phyloP scores from a whole-genome alignment of 352 stramenopile genomes.

The Phytophthora brassicae region DNA sequence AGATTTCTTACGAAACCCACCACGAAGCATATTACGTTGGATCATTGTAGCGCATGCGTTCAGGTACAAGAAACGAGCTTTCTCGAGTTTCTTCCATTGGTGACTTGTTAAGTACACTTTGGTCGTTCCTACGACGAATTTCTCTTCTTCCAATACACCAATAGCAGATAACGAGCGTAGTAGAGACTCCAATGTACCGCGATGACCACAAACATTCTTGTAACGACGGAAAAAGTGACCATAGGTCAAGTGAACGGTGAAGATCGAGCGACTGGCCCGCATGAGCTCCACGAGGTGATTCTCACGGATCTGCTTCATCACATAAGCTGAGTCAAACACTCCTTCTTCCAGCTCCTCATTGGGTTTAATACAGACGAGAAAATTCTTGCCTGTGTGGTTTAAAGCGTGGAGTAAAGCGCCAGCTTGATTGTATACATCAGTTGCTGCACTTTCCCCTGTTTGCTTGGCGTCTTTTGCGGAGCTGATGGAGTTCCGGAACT shows the following conservation, averaged over 20 bases:
- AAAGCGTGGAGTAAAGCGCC: constrained; percentile 69
- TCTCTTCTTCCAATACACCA: constrained; percentile 78
- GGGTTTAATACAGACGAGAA: constrained; percentile 82
- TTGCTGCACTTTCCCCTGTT: constrained; percentile 46
- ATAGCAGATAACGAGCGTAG: constrained; percentile 78
- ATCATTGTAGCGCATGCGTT: constrained; percentile 86
- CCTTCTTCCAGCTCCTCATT: constrained; percentile 63
- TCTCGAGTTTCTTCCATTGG: constrained; percentile 82
- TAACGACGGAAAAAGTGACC: constrained; percentile 83
- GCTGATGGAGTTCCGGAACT: constrained; percentile 52
- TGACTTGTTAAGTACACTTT: constrained; percentile 80
- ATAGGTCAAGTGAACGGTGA: constrained; percentile 74
- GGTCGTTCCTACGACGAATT: constrained; percentile 68
- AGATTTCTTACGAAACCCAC: constrained; percentile 68
- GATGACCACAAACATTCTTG: constrained; percentile 80
- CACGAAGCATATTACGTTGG: constrained; percentile 77
- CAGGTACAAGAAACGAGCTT: constrained; percentile 73
- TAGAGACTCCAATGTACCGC: constrained; percentile 71
- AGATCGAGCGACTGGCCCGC: constrained; percentile 69
- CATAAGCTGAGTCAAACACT: constrained; percentile 66
- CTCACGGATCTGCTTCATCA: constrained; percentile 72
- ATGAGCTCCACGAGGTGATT: constrained; percentile 77
- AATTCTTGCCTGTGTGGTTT: constrained; percentile 79
- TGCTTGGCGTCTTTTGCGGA: constrained; percentile 43
- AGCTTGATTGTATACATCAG: constrained; percentile 66